Conservation (phyloP, 495 filamentous ascomycete genomes). For the Chaetomium fimeti region DNA sequence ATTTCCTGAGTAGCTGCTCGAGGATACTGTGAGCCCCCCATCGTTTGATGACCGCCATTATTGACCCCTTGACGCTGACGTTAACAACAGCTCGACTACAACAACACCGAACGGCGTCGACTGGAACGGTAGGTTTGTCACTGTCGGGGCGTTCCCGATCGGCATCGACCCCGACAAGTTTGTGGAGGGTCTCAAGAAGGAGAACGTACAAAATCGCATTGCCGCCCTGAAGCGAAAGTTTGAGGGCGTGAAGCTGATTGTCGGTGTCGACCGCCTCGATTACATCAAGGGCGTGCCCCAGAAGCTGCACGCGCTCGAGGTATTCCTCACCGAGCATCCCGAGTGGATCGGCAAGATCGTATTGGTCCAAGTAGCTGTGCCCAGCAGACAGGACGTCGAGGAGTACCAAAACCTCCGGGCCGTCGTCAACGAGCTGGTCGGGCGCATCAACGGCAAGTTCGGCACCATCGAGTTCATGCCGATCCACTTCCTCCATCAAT, state of each 20-base stretch:
- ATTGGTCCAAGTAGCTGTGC: conserved; percentile 90
- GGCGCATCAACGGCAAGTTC: conserved; percentile 89
- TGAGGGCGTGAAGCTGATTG: conserved; percentile 81
- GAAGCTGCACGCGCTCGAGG: conserved; percentile 87
- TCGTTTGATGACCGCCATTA: neutral
- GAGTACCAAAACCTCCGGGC: conserved; percentile 91
- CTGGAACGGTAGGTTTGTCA: conserved; percentile 69
- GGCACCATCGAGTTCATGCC: conserved; percentile 92
- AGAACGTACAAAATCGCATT: conserved; percentile 76
- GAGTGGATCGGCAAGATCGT: conserved; percentile 90
- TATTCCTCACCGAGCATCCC: conserved; percentile 87
- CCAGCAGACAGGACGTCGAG: conserved; percentile 88
- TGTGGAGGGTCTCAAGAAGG: conserved; percentile 76
- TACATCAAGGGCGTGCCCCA: conserved; percentile 97
- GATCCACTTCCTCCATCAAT: conserved; percentile 92
- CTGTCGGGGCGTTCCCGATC: conserved; percentile 82
- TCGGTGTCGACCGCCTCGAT: conserved; percentile 90
- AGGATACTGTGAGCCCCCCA: conserved; percentile 63
- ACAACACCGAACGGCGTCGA: conserved; percentile 85
- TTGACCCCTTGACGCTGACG: conserved; percentile 6
- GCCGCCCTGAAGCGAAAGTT: conserved; percentile 74
- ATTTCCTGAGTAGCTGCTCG: conserved; percentile 84
- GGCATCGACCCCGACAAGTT: conserved; percentile 98
- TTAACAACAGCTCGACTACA: conserved; percentile 59
- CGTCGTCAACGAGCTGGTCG: conserved; percentile 86